Percentiles rank a stretch among this genome's conserved stretches.
Conservation (phyloP, 2,329 filamentous ascomycete genomes). For the Volutella citrinella region DNA sequence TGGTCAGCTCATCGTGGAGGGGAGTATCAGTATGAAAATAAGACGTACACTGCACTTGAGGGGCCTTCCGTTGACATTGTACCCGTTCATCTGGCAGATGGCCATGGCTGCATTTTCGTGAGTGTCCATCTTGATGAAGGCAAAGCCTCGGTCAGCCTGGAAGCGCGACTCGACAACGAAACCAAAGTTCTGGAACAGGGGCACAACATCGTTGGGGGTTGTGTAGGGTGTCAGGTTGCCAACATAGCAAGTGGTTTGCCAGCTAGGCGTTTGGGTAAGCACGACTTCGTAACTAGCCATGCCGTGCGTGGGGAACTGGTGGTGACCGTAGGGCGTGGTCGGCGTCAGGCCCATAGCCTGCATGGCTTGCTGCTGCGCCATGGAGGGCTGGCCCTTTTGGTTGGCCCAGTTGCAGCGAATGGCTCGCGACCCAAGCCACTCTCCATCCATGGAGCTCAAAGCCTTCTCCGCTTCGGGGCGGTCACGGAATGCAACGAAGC, state of each 20-base stretch:
- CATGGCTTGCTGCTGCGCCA: constrained; percentile 97
- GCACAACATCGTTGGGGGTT: constrained; percentile 93
- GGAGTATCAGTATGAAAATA: not conserved
- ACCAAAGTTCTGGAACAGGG: constrained; percentile 97
- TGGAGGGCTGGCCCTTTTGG: constrained; percentile 99
- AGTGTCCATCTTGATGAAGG: constrained; percentile 98
- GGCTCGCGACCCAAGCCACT: constrained; percentile 96
- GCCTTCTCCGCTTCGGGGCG: constrained; percentile 93
- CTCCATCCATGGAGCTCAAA: constrained; percentile 95
- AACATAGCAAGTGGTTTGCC: constrained; percentile 98
- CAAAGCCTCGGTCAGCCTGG: constrained; percentile 95
- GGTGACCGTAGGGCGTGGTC: constrained; percentile 92
- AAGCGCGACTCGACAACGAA: constrained; percentile 97
- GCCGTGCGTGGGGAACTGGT: constrained; percentile 96
- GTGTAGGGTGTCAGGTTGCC: constrained; percentile 98
- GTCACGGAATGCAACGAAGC: constrained; percentile 96
- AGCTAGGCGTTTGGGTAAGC: constrained; percentile 87
- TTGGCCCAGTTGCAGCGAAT: constrained; percentile 99
- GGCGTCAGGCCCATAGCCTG: constrained; percentile 97
- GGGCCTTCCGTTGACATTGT: constrained; percentile 95
- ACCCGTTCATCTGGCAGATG: constrained; percentile 96
- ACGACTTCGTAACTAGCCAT: constrained; percentile 98
- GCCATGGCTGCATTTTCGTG: constrained; percentile 98
- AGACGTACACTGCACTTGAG: constrained; percentile 95
- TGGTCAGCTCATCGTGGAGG: constrained; percentile 14